Evolutionary conservation across 768 basidiomycete genomes (phyloP).

Genomic region (Collybia mongolica): DNA sequence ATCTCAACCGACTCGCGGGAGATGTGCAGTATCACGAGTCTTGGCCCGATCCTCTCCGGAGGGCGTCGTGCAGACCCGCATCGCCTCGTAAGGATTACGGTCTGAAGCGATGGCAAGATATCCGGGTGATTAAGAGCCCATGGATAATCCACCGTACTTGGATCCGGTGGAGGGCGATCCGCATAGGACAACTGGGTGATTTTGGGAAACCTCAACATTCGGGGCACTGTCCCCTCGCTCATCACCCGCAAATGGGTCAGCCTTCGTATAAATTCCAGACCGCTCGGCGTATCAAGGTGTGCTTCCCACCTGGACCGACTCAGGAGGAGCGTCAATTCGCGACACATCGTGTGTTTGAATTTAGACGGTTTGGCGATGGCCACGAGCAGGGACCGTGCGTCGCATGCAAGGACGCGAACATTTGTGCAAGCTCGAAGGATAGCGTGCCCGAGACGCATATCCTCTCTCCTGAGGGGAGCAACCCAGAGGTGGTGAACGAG

Average conservation of each 20-base stretch:
- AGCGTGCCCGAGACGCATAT: constrained; percentile 8
- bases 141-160: constrained; percentile 12
- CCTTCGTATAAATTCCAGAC: constrained; percentile 25
- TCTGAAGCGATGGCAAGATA: constrained; percentile 25
- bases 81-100: constrained; percentile 28
- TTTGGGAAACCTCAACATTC: constrained; percentile 14
- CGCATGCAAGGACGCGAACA: constrained; percentile 28
- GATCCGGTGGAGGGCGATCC: constrained; percentile 12
- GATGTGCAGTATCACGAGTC: constrained; percentile 24
- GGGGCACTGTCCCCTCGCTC: constrained; percentile 25
- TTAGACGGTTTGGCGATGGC: constrained; percentile 14
- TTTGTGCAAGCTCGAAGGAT: constrained; percentile 30
- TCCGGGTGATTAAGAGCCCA: constrained; percentile 17
- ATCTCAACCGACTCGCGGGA: constrained; percentile 29
- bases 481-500: constrained; percentile 33
- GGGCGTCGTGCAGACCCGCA: constrained; percentile 18
- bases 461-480: constrained; percentile 24
- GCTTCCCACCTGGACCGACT: constrained; percentile 21
- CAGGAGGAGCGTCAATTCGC: constrained; percentile 29
- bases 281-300: constrained; percentile 18
- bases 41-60: constrained; percentile 19
- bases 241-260: constrained; percentile 33
- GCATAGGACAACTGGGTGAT: constrained; percentile 31
- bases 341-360: constrained; percentile 26
- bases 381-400: constrained; percentile 23